These are phyloP conservation scores for Ensete glaucum DNA, from an alignment of 176 grass and related monocot genomes.

Conservation along the genomic window DNA sequence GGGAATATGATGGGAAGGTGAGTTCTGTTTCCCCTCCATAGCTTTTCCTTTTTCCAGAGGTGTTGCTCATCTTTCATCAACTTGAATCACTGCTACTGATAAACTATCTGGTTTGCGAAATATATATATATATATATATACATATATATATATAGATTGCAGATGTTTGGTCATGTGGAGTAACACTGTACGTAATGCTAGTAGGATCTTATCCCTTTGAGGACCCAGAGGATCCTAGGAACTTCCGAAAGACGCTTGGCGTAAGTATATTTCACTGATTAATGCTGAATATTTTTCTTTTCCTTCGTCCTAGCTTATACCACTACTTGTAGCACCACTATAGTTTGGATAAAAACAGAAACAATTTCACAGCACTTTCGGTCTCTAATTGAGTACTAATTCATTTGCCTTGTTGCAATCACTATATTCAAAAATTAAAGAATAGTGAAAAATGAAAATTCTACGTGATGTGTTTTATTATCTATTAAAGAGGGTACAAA, in stretches of 20 bases:
- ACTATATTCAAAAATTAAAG: no score
- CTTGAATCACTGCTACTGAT: not conserved
- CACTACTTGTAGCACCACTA: not conserved
- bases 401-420: no score
- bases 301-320: not conserved
- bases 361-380: no score
- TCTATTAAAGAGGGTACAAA: no score
- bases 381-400: no score
- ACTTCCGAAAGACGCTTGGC: conserved; percentile 86
- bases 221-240: conserved; percentile 79
- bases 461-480: no score
- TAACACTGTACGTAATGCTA: conserved; percentile 97
- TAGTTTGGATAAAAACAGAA: no score
- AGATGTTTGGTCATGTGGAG: conserved; percentile 98
- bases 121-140: conserved; percentile 18
- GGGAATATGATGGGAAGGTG: conserved; percentile 91
- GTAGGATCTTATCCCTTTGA: conserved; percentile 91
- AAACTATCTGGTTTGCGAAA: not conserved
- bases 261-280: conserved; percentile 31
- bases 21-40: conserved; percentile 2
- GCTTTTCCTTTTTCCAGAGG: not conserved
- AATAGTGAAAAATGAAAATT: no score
- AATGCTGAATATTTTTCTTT: not conserved
- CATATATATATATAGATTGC: conserved; percentile 41
- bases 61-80: not conserved